Percentiles rank a stretch among this genome's conserved stretches.
These are phyloP conservation scores for Auriscalpium vulgare DNA, from an alignment of 768 basidiomycete species.

Conservation along the genomic window DNA sequence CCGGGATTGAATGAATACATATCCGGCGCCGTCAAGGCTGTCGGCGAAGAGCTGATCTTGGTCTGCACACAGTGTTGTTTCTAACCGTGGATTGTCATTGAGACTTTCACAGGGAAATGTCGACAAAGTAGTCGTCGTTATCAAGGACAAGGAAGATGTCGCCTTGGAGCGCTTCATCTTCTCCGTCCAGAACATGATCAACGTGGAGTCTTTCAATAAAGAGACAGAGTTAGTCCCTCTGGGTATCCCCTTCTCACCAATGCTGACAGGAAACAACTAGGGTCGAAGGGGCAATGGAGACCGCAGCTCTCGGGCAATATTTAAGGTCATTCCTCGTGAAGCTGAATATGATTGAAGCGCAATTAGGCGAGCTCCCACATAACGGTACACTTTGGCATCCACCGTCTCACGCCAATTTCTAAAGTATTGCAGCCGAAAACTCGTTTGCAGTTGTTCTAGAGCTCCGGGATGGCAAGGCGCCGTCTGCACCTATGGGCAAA, in stretches of 20 bases:
- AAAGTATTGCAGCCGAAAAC: constrained; percentile 43
- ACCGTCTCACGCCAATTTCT: neutral
- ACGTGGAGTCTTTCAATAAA: constrained; percentile 62
- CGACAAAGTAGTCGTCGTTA: constrained; percentile 73
- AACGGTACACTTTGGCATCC: constrained; percentile 33
- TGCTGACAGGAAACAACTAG: constrained; percentile 27
- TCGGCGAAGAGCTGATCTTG: constrained; percentile 64
- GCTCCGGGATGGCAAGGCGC: constrained; percentile 57
- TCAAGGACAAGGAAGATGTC: constrained; percentile 73
- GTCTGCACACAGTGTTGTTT: constrained; percentile 28
- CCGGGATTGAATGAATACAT: constrained; percentile 85
- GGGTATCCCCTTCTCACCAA: neutral
- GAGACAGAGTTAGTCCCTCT: constrained; percentile 47
- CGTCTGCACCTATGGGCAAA: constrained; percentile 32
- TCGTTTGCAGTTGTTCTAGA: constrained; percentile 84
- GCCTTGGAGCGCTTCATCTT: constrained; percentile 89
- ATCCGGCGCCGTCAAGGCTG: constrained; percentile 76
- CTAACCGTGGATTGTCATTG: neutral
- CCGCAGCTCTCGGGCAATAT: constrained; percentile 56
- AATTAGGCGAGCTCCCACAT: constrained; percentile 50
- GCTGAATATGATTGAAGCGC: constrained; percentile 67
- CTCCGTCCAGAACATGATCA: constrained; percentile 74
- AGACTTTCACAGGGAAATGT: constrained; percentile 53
- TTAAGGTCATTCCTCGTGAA: constrained; percentile 82
- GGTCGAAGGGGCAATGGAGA: constrained; percentile 63